A percentile compares a stretch with the other conserved stretches of the same genome.
phyloP scores from a whole-genome alignment of 2,329 filamentous ascomycete genomes.

The Colletotrichum australisinense region DNA sequence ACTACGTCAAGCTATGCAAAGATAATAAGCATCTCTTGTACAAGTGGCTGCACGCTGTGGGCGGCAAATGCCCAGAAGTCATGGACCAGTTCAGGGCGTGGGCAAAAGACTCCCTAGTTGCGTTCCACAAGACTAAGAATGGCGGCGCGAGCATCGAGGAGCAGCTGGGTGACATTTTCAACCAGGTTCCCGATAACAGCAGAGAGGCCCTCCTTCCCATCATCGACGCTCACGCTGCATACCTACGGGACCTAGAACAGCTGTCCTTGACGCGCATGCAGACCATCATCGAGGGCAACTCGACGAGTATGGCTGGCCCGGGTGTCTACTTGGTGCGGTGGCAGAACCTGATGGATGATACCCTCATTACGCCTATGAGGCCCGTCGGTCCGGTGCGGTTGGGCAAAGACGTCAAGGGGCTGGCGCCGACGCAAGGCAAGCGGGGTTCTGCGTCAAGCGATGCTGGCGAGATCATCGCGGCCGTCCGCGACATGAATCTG shows the following conservation, averaged over 20 bases:
- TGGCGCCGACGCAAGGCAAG: constrained; percentile 55
- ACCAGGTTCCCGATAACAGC: constrained; percentile 57
- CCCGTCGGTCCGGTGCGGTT: constrained; percentile 62
- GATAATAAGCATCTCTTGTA: constrained; percentile 74
- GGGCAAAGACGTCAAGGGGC: constrained; percentile 62
- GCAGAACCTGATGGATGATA: constrained; percentile 78
- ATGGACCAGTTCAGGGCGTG: constrained; percentile 71
- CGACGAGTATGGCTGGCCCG: constrained; percentile 63
- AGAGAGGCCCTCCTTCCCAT: constrained; percentile 58
- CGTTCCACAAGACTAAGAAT: constrained; percentile 58
- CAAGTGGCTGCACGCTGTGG: constrained; percentile 77
- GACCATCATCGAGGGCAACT: constrained; percentile 60
- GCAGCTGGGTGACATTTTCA: constrained; percentile 55
- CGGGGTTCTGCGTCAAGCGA: constrained; percentile 47
- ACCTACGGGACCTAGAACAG: constrained; percentile 66
- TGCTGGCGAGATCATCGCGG: constrained; percentile 39
- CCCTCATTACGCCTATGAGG: constrained; percentile 72
- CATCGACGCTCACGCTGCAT: constrained; percentile 70
- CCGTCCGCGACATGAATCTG: constrained; percentile 45
- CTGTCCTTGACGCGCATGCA: constrained; percentile 68
- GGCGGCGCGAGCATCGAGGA: constrained; percentile 47
- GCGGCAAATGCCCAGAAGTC: constrained; percentile 75
- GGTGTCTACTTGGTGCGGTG: constrained; percentile 79
- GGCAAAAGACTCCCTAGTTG: constrained; percentile 65
- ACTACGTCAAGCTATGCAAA: constrained; percentile 75